Conservation (phyloP, 257 asterid genomes). For the Lithospermum erythrorhizon region DNA sequence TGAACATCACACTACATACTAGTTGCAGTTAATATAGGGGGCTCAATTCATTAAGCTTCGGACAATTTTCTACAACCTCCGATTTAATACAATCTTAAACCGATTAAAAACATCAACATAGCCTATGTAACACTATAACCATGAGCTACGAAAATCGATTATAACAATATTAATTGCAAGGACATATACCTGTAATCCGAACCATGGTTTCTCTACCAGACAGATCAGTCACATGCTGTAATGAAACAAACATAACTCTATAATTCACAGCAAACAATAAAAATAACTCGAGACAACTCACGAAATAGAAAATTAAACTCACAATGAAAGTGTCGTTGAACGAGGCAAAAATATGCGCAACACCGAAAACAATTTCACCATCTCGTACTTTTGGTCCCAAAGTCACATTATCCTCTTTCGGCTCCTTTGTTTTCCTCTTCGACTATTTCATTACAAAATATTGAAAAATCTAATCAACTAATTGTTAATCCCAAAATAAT, state of each 20-base stretch:
- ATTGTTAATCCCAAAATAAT: neutral
- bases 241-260: neutral
- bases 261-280: neutral
- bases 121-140: too few relatives aligned
- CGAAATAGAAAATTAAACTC: constrained; percentile 9
- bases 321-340: constrained; percentile 93
- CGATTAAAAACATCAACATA: too few relatives aligned
- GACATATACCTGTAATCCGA: constrained; percentile 61
- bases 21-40: too few relatives aligned
- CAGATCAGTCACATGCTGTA: constrained; percentile 94
- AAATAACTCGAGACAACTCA: neutral
- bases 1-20: too few relatives aligned
- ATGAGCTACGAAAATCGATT: too few relatives aligned
- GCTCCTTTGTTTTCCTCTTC: constrained; percentile 68
- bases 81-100: too few relatives aligned
- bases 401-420: constrained; percentile 72
- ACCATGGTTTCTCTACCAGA: constrained; percentile 93
- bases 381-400: constrained; percentile 76
- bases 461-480: neutral
- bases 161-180: too few relatives aligned
- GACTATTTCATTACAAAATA: constrained; percentile 26
- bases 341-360: constrained; percentile 90
- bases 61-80: too few relatives aligned
- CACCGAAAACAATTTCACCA: constrained; percentile 73
- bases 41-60: too few relatives aligned